Conservation (phyloP, 1,284 basidiomycete species). For the Irpex lacteus region DNA sequence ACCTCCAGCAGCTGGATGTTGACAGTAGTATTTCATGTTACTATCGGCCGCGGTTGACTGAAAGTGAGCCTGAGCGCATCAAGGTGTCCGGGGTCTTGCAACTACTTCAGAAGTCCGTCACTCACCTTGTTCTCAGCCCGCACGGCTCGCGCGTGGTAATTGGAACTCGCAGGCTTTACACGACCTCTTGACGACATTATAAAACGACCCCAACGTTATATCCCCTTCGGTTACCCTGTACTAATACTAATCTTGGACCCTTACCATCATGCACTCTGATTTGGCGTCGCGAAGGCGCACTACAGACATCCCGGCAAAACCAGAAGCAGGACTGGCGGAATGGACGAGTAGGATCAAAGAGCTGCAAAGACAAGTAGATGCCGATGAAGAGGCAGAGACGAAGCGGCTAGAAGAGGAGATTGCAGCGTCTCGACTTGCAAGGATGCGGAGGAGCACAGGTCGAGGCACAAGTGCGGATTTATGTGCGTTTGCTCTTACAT, state of each 20-base stretch:
- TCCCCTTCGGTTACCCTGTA: not conserved
- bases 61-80: not conserved
- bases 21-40: not conserved
- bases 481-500: constrained; percentile 33
- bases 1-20: not conserved
- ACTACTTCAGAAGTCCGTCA: not conserved
- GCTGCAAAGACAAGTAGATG: constrained; percentile 74
- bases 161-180: not conserved
- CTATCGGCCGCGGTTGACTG: not conserved
- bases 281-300: constrained; percentile 32
- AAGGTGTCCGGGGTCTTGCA: constrained; percentile 6
- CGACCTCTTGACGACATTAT: not conserved
- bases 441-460: constrained; percentile 56
- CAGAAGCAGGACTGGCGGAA: constrained; percentile 66
- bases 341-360: constrained; percentile 79
- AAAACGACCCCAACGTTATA: not conserved
- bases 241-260: constrained; percentile 8
- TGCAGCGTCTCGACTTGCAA: constrained; percentile 62
- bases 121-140: not conserved
- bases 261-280: not conserved
- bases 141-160: not conserved
- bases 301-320: constrained; percentile 39
- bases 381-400: constrained; percentile 74
- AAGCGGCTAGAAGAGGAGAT: constrained; percentile 75
- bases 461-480: constrained; percentile 40